Percentiles rank a stretch among this genome's conserved stretches.
Conservation (phyloP, 192 early-diverging fungal species). For the Dispira simplex region DNA sequence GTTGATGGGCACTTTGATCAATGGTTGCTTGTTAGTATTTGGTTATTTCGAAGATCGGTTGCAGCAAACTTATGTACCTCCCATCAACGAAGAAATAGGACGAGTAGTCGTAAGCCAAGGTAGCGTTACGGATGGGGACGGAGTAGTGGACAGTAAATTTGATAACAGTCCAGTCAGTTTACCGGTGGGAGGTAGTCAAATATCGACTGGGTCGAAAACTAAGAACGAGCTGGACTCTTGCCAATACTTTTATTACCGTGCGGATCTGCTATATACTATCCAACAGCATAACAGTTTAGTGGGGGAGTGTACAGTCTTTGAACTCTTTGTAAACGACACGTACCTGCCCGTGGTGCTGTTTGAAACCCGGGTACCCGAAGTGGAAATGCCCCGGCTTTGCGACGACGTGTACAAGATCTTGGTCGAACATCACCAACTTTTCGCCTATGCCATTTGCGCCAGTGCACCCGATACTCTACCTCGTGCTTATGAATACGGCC, state of each 20-base stretch:
- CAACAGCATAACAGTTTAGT: constrained; percentile 19
- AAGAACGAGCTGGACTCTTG: neutral
- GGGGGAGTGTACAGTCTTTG: constrained; percentile 37
- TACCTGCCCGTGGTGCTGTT: constrained; percentile 55
- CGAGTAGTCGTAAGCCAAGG: neutral
- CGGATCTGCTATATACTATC: constrained; percentile 21
- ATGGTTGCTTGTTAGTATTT: constrained; percentile 55
- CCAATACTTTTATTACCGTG: constrained; percentile 22
- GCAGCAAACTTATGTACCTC: constrained; percentile 1
- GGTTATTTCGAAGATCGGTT: constrained; percentile 67
- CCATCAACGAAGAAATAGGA: neutral
- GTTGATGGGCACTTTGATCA: constrained; percentile 50
- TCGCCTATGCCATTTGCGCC: constrained; percentile 40
- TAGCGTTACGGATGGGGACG: neutral
- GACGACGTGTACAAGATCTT: constrained; percentile 38
- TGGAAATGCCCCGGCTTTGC: constrained; percentile 32
- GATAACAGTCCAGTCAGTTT: neutral
- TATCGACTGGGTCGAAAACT: neutral
- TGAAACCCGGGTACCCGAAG: constrained; percentile 38
- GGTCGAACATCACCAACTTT: constrained; percentile 39
- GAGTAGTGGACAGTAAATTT: neutral
- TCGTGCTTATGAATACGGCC: constrained; percentile 51
- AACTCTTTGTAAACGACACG: constrained; percentile 48
- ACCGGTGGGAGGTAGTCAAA: neutral
- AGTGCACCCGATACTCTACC: constrained; percentile 44